Evolutionary conservation across 2,329 filamentous ascomycete species (phyloP), one percentile per base, ranked within the genome.

Genomic region (Didymella keratinophila): DNA sequence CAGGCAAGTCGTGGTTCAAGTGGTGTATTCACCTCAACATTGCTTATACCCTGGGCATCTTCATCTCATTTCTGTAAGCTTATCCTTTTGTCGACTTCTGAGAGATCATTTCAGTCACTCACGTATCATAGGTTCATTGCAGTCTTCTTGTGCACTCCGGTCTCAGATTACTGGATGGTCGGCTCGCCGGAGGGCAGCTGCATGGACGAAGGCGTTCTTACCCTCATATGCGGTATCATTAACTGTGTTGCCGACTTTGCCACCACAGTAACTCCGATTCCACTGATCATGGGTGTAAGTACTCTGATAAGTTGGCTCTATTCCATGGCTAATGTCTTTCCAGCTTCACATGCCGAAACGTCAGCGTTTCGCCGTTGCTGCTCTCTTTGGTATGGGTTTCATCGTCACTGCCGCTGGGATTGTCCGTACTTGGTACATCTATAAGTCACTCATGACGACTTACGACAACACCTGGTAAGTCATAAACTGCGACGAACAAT

Each of bases 341-440:
- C 36, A 72, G 60, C 73, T 82, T 7, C 71, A 78, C 23, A 79
- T 82, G 76, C 79, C 78, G 2, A 58, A 72, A 4, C 67, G 71
- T 23, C 77, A 81, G 52, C 76, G 78, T 18, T 58, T 78, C 18
- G 78, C 76, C 11, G 75, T 79, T 7, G 69, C 72, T 16, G 16
- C 78, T 14, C 70, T 81, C 3, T 76, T 81, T 25, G 71, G 75
- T 18, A 68, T 81, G 9, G 79, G 79, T 4, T 71, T 79, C 28
- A 67, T 80, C 21, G 79, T 81, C 9, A 78, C 78, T 1, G 69
- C 77, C 47, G 78, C 79, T 7, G 80, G 79, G 3, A 64, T 76
- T 9, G 66, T 81, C 25, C 71, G 80, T 16, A 82, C 79, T 4
- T 81, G 76, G 70, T 81, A 66, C 63, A 79, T 80, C 45, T 81